These are phyloP conservation scores for Coemansia sp. DNA, from an alignment of 192 early-diverging fungal genomes.

Conservation along the genomic window DNA sequence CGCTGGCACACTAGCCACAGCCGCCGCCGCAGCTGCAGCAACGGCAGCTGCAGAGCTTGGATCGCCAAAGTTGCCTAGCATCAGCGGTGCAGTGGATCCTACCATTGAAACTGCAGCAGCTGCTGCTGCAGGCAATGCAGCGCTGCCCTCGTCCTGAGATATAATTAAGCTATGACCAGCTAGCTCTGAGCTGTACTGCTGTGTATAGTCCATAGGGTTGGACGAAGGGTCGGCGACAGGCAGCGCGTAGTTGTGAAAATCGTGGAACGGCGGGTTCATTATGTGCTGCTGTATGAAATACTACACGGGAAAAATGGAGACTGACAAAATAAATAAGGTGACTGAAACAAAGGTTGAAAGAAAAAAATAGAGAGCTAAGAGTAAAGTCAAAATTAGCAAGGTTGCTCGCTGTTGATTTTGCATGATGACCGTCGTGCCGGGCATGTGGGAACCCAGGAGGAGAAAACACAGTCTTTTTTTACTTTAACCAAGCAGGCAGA, in stretches of 20 bases:
- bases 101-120: constrained; percentile 20
- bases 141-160: constrained; percentile 31
- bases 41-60: constrained; percentile 41
- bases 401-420: too few species aligned
- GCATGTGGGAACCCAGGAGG: too few species aligned
- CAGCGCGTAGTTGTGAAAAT: constrained; percentile 50
- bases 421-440: too few species aligned
- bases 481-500: too few species aligned
- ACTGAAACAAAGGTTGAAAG: background rate
- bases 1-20: constrained; percentile 11
- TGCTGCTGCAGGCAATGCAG: constrained; percentile 24
- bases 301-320: background rate
- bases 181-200: constrained; percentile 46
- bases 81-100: constrained; percentile 29
- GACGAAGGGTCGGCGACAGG: constrained; percentile 40
- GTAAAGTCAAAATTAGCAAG: too few species aligned
- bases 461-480: too few species aligned
- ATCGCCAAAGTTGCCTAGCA: constrained; percentile 34
- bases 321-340: background rate
- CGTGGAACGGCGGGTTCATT: constrained; percentile 51
- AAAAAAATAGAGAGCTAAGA: background rate
- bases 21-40: constrained; percentile 27
- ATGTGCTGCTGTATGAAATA: background rate
- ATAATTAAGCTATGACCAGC: constrained; percentile 41
- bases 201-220: constrained; percentile 42